phyloP scores from a whole-genome alignment of 192 early-diverging fungal species.

The Coemansia aciculifera region DNA sequence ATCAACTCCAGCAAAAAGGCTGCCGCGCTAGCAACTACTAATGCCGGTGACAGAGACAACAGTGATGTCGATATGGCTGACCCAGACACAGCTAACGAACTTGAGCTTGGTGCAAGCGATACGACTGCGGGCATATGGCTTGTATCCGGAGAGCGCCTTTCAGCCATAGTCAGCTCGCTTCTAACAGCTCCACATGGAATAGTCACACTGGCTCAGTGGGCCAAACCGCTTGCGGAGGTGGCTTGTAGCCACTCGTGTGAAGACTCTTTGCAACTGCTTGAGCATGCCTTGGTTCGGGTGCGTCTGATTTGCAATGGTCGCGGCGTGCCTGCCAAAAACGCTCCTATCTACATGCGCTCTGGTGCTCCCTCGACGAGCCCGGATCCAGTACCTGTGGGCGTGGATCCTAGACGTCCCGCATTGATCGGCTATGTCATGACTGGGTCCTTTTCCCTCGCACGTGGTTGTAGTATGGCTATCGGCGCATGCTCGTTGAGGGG shows the following conservation, averaged over 20 bases:
- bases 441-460: slow-evolving; percentile 50
- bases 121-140: slow-evolving; percentile 31
- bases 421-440: slow-evolving; percentile 43
- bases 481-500: slow-evolving; percentile 49
- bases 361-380: not conserved
- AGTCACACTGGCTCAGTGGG: slow-evolving; percentile 26
- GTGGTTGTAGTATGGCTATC: slow-evolving; percentile 48
- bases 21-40: not conserved
- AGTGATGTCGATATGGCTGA: not conserved
- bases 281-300: slow-evolving; percentile 41
- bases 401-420: not conserved
- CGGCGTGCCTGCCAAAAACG: slow-evolving; percentile 37
- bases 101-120: slow-evolving; percentile 1
- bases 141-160: slow-evolving; percentile 29
- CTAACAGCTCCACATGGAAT: not conserved
- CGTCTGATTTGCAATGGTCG: slow-evolving; percentile 40
- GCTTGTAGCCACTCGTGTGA: not conserved
- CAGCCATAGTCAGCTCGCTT: slow-evolving; percentile 11
- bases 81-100: not conserved
- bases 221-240: slow-evolving; percentile 22
- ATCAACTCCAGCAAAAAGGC: slow-evolving; percentile 18
- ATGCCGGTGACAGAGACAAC: not conserved
- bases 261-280: slow-evolving; percentile 8
- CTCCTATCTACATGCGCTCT: slow-evolving; percentile 28
- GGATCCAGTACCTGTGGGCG: not conserved